Evolutionary conservation across 164 flowering plant genomes (phyloP), one percentile per base, ranked within the genome.

Genomic region (Sedum album): DNA sequence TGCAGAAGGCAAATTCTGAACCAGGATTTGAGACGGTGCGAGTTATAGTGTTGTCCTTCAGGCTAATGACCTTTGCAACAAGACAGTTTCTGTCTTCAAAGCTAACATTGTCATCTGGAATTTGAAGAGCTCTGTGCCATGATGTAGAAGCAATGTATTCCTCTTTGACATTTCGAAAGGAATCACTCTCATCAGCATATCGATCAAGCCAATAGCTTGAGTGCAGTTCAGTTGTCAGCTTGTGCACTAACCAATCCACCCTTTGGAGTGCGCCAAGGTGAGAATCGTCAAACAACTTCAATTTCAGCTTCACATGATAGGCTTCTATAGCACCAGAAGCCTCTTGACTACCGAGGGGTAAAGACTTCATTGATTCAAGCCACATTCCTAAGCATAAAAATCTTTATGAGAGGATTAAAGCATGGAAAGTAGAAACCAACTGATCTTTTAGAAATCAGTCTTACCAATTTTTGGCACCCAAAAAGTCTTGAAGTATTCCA

Each of bases 241-340:
- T 94, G 78, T 91, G 93, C 63, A 91, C 96, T 71, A 94, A 76
- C 99, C 99, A 91, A 74, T 91, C 99, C 48, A 94, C 96, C 73
- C 99, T 85, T 69, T 87, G 93, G 55, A 88, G 80, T 26, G 96
- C 85, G 74, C 89, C 89, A 67, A 91, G 96, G 79, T 85, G 93
- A 62, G 96, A 84, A 79, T 94, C 97, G 77, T 94, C 97, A 76
- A 81, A 90, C 1, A 94, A 75, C 74, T 82, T 88, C 25, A 74
- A 75, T 79, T 91, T 94, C 76, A 94, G 78, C 85, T 91, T 94
- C 74, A 88, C 80, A 73, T 91, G 99, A 75, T 94, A 94, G 21
- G 91, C 86, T 83, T 91, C 99, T 66, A 90, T 86, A 60, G 97
- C 97, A 73, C 96, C 89, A 66, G 92, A 86, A 57, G 93, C 93